Base-by-base conservation (phyloP, 345 rosid genomes). In the Eucalyptus pauciflora region DNA sequence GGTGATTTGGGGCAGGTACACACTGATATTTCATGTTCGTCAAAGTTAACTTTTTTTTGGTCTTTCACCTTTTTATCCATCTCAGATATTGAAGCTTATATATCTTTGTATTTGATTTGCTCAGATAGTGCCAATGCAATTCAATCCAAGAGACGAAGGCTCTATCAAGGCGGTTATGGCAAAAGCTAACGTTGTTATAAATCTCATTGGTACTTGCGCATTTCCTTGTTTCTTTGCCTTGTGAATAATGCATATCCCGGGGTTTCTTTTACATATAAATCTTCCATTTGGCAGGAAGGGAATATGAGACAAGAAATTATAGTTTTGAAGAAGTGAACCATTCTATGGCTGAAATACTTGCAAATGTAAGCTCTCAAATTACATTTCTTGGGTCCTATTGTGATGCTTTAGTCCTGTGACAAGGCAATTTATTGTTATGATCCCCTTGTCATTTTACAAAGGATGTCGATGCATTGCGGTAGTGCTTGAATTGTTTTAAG, bases 131-230 rank as follows among this genome's bases (percentile, higher is more conserved):
- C 99, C 99, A 5, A 96, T 98, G 99, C 89, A 97, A 86, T 98
- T 92, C 81, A 92, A 97, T 92, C 98, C 98, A 85, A 95, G 99
- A 90, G 99, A 98, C 91, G 99, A 98, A 91, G 90, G 90, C 91
- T 97, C 99, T 17, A 93, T 98, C 89, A 98, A 98, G 93, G 99
- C 99, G 90, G 99, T 95, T 85, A 96, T 98, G 99, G 99, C 99
- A 51, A 98, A 98, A 94, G 99, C 99, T 88, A 98, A 98, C 91
- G 98, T 97, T 49, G 98, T 98, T 69, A 95, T 98, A 93, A 98
- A 97, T 93, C 99, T 98, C 64, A 95, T 98, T 51, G 99, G 99
- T 97, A 94, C 20, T 43, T 60, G 50, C 8, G 1, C 41, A 50
- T 43, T 52, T 27, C 41, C 50, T 58, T 62, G 86, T 91, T 60